These are phyloP conservation scores for Didymella segeticola DNA, from an alignment of 2,329 filamentous ascomycete genomes.

Conservation along the genomic window DNA sequence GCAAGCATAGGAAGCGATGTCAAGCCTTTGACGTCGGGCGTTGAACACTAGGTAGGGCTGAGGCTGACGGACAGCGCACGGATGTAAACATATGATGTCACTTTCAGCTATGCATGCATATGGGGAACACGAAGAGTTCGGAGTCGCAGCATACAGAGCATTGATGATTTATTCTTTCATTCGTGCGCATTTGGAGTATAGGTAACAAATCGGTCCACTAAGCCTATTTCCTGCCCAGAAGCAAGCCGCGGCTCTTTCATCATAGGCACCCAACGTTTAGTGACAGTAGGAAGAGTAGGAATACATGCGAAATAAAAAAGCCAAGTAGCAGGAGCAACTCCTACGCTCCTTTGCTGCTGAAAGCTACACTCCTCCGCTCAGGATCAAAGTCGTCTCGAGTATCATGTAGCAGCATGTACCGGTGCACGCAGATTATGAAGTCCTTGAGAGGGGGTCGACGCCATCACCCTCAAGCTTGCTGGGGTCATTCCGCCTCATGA, in stretches of 20 bases:
- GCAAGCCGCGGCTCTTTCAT: slow-evolving; percentile 22
- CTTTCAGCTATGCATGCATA: no score
- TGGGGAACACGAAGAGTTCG: background rate
- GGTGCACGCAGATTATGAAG: slow-evolving; percentile 21
- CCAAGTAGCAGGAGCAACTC: slow-evolving; percentile 6
- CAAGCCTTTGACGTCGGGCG: no score
- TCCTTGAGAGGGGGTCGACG: slow-evolving; percentile 65
- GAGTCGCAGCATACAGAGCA: background rate
- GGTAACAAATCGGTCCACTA: slow-evolving; percentile 32
- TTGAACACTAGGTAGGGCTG: background rate
- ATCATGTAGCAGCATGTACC: background rate
- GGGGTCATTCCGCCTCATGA: slow-evolving; percentile 81
- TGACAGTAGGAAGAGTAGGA: slow-evolving; percentile 49
- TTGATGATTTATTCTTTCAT: slow-evolving; percentile 6
- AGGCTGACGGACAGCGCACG: background rate
- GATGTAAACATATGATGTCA: slow-evolving; percentile 3
- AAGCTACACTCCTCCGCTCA: slow-evolving; percentile 2
- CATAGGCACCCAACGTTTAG: slow-evolving; percentile 40
- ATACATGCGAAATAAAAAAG: slow-evolving; percentile 39
- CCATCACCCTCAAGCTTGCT: slow-evolving; percentile 55
- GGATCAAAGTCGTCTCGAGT: background rate
- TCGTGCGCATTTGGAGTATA: slow-evolving; percentile 43
- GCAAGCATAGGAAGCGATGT: no score
- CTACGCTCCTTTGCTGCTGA: slow-evolving; percentile 1
- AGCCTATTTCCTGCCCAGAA: slow-evolving; percentile 24